Evolutionary conservation across 192 early-diverging fungal species (phyloP), one percentile per base, ranked within the genome.

Genomic region (Coemansia sp.): DNA sequence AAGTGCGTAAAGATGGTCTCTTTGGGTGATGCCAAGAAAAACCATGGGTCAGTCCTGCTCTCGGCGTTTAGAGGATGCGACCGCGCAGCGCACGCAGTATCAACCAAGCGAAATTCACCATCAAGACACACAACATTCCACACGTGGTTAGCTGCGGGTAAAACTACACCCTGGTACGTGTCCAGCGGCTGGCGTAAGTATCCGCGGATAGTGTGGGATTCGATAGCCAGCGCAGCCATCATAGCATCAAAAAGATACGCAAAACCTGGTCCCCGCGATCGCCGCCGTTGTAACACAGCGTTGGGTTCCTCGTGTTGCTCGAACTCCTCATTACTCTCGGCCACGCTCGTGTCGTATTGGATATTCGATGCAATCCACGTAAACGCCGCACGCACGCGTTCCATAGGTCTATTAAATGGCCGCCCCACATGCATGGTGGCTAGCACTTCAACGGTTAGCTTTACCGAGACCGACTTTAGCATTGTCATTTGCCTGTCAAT

Each of bases 291-390:
- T 23, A 84, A 64, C 50, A 84, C 83, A 0, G 54, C 58, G 2
- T 57, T 62, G 36, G 83, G 78, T 32, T 63, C 39, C 61, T 84
- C 83, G 17, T 80, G 62, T 51, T 77, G 74, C 68, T 74, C 72
- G 57, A 74, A 76, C 57, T 78, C 77, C 23, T 70, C 74, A 52
- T 68, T 76, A 65, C 61, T 76, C 56, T 76, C 68, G 19, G 83
- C 65, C 0, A 53, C 32, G 32, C 74, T 78, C 14, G 66, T 56
- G 57, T 84, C 83, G 51, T 77, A 84, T 57, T 71, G 65, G 50
- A 91, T 87, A 63, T 91, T 91, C 33, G 85, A 84, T 31, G 85
- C 85, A 7, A 91, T 81, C 90, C 90, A 91, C 6, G 82, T 74
- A 77, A 90, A 91, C 20, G 87, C 78, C 11, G 84, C 85, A 5